phyloP scores from a whole-genome alignment of 116 monocot genomes.

The Thalassia testudinum region DNA sequence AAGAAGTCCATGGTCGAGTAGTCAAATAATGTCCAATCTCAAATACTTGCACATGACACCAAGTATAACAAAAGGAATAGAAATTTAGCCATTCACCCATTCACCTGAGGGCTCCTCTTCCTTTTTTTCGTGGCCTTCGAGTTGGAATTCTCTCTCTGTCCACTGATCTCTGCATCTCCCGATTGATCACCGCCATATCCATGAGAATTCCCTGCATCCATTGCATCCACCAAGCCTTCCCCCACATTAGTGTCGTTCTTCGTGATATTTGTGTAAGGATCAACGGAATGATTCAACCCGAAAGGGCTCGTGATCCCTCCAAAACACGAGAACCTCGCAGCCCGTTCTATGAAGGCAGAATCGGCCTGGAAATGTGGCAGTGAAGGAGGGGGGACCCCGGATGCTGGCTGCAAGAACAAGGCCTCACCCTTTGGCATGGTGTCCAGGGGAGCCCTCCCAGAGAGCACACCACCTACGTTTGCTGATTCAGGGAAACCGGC shows the following conservation, averaged over 20 bases:
- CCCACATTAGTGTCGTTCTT: slow-evolving; percentile 4
- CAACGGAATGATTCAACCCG: slow-evolving; percentile 10
- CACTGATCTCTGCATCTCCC: slow-evolving; percentile 32
- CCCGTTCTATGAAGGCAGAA: slow-evolving; percentile 56
- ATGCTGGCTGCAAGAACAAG: slow-evolving; percentile 3
- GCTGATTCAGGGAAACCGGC: slow-evolving; percentile 7
- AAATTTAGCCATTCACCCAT: not conserved
- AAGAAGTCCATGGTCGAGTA: no score
- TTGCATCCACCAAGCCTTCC: slow-evolving; percentile 8
- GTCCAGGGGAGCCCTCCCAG: slow-evolving; percentile 10
- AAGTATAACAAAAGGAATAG: not conserved
- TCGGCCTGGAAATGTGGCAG: slow-evolving; percentile 56
- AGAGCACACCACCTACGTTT: not conserved
- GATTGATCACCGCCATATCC: slow-evolving; percentile 3
- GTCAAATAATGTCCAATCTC: no score
- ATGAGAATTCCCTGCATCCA: not conserved
- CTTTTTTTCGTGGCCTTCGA: slow-evolving; percentile 41
- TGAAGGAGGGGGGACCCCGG: slow-evolving; percentile 24
- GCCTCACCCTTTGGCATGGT: slow-evolving; percentile 15
- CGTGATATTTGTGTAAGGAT: not conserved
- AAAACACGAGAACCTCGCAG: slow-evolving; percentile 70
- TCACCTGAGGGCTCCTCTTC: slow-evolving; percentile 44
- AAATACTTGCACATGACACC: not conserved
- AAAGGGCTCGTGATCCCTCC: slow-evolving; percentile 11
- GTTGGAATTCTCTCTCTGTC: slow-evolving; percentile 15